phyloP scores from a whole-genome alignment of 2,329 filamentous ascomycete genomes.

The Ceratocystis variospora region DNA sequence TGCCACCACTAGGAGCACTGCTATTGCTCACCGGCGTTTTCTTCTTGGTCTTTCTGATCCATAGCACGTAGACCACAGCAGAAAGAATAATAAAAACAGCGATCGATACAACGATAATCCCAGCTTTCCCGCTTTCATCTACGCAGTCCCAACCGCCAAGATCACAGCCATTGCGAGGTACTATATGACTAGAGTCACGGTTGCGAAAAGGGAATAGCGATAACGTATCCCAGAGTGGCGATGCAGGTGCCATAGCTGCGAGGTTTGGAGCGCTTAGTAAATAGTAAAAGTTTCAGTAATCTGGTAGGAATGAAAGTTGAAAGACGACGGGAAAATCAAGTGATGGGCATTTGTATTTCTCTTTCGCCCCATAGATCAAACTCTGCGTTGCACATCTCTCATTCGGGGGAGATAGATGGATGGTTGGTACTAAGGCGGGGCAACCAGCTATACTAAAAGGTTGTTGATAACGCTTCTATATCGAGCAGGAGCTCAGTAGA shows the following conservation, averaged over 20 bases:
- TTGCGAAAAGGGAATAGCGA: background rate
- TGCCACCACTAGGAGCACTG: background rate
- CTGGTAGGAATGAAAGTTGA: background rate
- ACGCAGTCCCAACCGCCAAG: conserved; percentile 14
- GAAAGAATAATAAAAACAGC: background rate
- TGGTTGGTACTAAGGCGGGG: background rate
- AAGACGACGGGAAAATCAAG: background rate
- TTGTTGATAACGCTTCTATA: background rate
- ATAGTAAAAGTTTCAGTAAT: background rate
- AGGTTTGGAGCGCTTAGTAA: background rate
- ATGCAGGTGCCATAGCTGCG: background rate
- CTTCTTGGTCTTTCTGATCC: background rate
- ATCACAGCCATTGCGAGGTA: conserved; percentile 10
- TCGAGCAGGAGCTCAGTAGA: background rate
- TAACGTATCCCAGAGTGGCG: background rate
- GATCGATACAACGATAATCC: conserved; percentile 9
- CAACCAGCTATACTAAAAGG: background rate
- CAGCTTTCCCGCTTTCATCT: conserved; percentile 7
- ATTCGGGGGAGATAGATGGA: background rate
- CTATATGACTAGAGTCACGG: background rate
- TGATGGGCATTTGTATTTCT: background rate
- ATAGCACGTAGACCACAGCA: background rate
- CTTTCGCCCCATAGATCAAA: background rate
- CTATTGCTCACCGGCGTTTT: background rate
- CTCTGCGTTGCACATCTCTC: background rate